Conservation (phyloP, 73 alveolate species). For the Effrenium voratum region DNA sequence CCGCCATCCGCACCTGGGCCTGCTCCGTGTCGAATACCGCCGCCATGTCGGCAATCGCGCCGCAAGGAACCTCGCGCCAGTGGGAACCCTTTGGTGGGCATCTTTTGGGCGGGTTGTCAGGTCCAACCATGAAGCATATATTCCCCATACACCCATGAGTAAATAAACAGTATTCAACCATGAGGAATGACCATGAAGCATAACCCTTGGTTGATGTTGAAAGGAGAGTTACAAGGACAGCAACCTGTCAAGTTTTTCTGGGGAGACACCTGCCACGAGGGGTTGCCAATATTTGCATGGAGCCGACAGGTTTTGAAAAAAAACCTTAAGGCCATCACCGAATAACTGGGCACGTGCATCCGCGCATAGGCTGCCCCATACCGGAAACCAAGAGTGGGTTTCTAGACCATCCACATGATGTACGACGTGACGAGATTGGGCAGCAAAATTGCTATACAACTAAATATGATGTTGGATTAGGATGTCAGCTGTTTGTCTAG, state of each 20-base stretch:
- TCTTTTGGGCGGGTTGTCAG: background rate
- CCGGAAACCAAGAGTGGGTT: too few relatives aligned
- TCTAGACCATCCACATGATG: too few relatives aligned
- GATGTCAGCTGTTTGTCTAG: too few relatives aligned
- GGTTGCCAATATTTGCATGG: too few relatives aligned
- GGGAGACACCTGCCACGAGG: too few relatives aligned
- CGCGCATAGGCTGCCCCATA: too few relatives aligned
- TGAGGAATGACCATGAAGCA: background rate
- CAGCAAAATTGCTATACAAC: too few relatives aligned
- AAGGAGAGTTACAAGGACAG: background rate
- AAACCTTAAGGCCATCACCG: too few relatives aligned
- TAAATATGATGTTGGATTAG: too few relatives aligned
- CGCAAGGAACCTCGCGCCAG: conserved; percentile 41
- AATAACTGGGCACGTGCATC: too few relatives aligned
- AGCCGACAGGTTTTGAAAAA: background rate
- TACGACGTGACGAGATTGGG: too few relatives aligned
- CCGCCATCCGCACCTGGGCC: background rate
- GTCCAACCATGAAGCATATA: background rate
- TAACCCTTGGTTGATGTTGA: background rate
- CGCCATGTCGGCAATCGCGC: conserved; percentile 78
- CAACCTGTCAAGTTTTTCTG: background rate
- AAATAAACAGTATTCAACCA: background rate
- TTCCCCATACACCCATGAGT: background rate
- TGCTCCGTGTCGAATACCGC: conserved; percentile 14
- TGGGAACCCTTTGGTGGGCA: background rate